Evolutionary conservation across 129 eudicot species (phyloP).

Genomic region (Flaveria trinervia): DNA sequence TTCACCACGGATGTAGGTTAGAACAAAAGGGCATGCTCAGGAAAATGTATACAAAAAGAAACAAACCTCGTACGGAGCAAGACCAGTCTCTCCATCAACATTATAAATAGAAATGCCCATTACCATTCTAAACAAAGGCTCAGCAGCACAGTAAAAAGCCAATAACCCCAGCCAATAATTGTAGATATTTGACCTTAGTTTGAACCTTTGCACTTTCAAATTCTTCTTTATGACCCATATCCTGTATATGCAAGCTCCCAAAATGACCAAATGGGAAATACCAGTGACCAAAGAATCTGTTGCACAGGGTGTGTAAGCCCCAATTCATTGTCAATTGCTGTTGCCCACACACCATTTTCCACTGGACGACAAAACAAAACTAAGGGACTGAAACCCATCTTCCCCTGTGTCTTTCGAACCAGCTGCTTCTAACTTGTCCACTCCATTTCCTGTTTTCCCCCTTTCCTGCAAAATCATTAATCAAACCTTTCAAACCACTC

Average conservation of each 20-base stretch:
- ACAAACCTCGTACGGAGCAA: slow-evolving; percentile 86
- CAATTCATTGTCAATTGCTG: slow-evolving; percentile 70
- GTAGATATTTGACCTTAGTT: slow-evolving; percentile 64
- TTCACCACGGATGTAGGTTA: slow-evolving; percentile 2
- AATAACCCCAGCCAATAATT: slow-evolving; percentile 64
- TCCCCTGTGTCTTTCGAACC: slow-evolving; percentile 13
- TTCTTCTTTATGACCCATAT: slow-evolving; percentile 63
- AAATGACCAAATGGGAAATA: slow-evolving; percentile 66
- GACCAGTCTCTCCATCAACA: slow-evolving; percentile 66
- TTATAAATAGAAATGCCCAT: slow-evolving; percentile 71
- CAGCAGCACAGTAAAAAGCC: slow-evolving; percentile 69
- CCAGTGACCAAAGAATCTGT: slow-evolving; percentile 67
- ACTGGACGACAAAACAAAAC: slow-evolving; percentile 80
- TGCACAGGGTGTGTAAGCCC: slow-evolving; percentile 90
- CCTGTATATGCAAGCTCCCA: slow-evolving; percentile 65
- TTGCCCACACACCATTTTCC: slow-evolving; percentile 76
- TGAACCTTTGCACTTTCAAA: slow-evolving; percentile 59
- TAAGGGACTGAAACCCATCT: slow-evolving; percentile 67
- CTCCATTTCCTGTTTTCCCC: slow-evolving; percentile 12
- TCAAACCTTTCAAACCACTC: slow-evolving; percentile 6
- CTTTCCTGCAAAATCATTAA: slow-evolving; percentile 44
- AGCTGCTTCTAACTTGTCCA: slow-evolving; percentile 17
- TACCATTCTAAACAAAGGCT: slow-evolving; percentile 76
- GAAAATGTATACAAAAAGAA: slow-evolving; percentile 10
- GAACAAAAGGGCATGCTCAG: neutral